Base-by-base conservation (phyloP, 2,329 filamentous ascomycete genomes). In the Botryotinia calthae region DNA sequence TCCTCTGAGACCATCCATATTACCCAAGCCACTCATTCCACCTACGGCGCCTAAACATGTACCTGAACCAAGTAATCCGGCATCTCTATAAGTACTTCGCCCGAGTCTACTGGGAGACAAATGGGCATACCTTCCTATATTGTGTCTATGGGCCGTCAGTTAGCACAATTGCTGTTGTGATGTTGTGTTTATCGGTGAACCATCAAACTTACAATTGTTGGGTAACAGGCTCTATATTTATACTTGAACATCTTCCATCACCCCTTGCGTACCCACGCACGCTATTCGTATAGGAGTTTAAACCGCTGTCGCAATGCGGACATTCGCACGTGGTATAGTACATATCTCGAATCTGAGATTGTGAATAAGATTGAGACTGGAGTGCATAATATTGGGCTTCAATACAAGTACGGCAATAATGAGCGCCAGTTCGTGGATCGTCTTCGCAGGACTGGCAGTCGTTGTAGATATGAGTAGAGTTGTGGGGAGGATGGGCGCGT, bases 371-470 rank as follows among this genome's bases (percentile, higher is more conserved):
- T 42, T 68, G 63, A 7, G 63, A 48, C 10, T 65, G 48, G 9
- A 68, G 37, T 37, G 65, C 37, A 22, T 54, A 66, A 42, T 59
- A 72, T 31, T 68, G 70, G 20, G 48, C 51, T 44, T 46, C 58
- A 31, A 68, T 56, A 48, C 70, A 72, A 31, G 42, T n/a, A 42
- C 62, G 64, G 16, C 70, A 72, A 37, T 34, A 54, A 22, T 71
- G 70, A 28, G 70, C 70, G n/a, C 70, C 70, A 22, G 70, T 71
- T 22, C 46, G 61, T 22, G 70, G 70, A 44, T 71, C 70, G 5
- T 71, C 70, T 71, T 71, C 70, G 28, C 70, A 71, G 46, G 34
- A 71, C 10, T 66, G 46, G 7, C 70, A 71, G 61, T 66, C 70
- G 10, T 25, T 54, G 28, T 66, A 58, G 46, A 54, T 71, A 25